Conservation (phyloP, 2,329 filamentous ascomycete species). For the Aureobasidium sp. region DNA sequence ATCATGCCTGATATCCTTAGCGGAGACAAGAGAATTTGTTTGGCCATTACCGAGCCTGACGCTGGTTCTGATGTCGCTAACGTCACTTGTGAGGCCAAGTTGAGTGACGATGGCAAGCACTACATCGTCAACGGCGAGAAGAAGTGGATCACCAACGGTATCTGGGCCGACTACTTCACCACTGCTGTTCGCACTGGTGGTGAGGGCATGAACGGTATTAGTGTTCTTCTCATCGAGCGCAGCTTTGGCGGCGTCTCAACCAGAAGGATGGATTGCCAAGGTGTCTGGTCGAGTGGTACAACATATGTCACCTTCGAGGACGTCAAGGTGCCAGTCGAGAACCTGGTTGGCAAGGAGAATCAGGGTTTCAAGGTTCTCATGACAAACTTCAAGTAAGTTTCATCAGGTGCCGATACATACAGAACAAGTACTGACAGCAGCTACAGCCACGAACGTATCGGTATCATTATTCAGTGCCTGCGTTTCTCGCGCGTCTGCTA, state of each 20-base stretch:
- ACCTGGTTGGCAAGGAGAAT: slow-evolving; percentile 95
- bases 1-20: slow-evolving; percentile 81
- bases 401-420: slow-evolving; percentile 53
- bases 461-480: slow-evolving; percentile 94
- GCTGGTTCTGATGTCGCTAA: slow-evolving; percentile 94
- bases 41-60: slow-evolving; percentile 93
- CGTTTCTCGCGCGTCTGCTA: slow-evolving; percentile 96
- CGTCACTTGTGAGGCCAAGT: slow-evolving; percentile 88
- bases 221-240: slow-evolving; percentile 85
- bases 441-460: slow-evolving; percentile 97
- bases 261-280: slow-evolving; percentile 95
- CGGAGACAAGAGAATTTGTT: slow-evolving; percentile 93
- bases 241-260: slow-evolving; percentile 77
- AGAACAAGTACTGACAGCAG: slow-evolving; percentile 41
- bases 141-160: slow-evolving; percentile 99
- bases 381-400: slow-evolving; percentile 66
- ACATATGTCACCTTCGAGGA: slow-evolving; percentile 99
- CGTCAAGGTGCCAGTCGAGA: slow-evolving; percentile 99
- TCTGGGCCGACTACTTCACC: slow-evolving; percentile 93
- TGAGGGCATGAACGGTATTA: slow-evolving; percentile 82
- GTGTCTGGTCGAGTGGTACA: slow-evolving; percentile 89
- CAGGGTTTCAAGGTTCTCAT: slow-evolving; percentile 98
- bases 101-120: slow-evolving; percentile 92
- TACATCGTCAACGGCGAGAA: slow-evolving; percentile 99
- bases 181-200: slow-evolving; percentile 87